phyloP scores from a whole-genome alignment of 2,329 filamentous ascomycete genomes.

The Zymoseptoria pseudotritici region DNA sequence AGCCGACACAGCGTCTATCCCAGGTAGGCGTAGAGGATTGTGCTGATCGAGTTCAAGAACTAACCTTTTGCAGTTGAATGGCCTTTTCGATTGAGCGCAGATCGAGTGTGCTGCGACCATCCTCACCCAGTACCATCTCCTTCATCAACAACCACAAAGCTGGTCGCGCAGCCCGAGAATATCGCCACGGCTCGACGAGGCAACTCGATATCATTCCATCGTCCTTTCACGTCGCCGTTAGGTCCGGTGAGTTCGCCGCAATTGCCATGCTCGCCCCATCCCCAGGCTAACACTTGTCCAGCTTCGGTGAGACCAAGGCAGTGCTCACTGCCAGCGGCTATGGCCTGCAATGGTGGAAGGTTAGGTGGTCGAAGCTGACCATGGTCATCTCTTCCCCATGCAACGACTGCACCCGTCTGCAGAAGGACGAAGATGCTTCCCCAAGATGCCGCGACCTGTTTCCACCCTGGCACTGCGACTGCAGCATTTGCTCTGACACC shows the following conservation, averaged over 20 bases:
- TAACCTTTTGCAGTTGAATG: slow-evolving; percentile 28
- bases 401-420: slow-evolving; percentile 51
- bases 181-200: slow-evolving; percentile 51
- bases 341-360: slow-evolving; percentile 51
- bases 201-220: slow-evolving; percentile 58
- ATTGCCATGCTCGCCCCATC: slow-evolving; percentile 97
- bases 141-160: slow-evolving; percentile 59
- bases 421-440: slow-evolving; percentile 67
- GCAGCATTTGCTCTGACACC: slow-evolving; percentile 42
- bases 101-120: not conserved
- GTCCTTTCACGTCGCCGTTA: slow-evolving; percentile 59
- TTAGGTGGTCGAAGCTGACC: slow-evolving; percentile 64
- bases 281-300: slow-evolving; percentile 72
- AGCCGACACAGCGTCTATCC: slow-evolving; percentile 67
- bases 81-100: slow-evolving; percentile 31
- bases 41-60: slow-evolving; percentile 1
- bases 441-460: slow-evolving; percentile 71
- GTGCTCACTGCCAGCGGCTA: slow-evolving; percentile 90
- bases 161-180: slow-evolving; percentile 85
- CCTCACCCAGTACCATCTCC: not conserved
- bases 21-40: slow-evolving; percentile 45
- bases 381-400: slow-evolving; percentile 81
- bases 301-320: slow-evolving; percentile 60
- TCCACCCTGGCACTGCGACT: slow-evolving; percentile 49
- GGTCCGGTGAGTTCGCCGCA: slow-evolving; percentile 63